These are phyloP conservation scores for Termitomyces bulborhizus DNA, from an alignment of 768 basidiomycete genomes.

Conservation along the genomic window DNA sequence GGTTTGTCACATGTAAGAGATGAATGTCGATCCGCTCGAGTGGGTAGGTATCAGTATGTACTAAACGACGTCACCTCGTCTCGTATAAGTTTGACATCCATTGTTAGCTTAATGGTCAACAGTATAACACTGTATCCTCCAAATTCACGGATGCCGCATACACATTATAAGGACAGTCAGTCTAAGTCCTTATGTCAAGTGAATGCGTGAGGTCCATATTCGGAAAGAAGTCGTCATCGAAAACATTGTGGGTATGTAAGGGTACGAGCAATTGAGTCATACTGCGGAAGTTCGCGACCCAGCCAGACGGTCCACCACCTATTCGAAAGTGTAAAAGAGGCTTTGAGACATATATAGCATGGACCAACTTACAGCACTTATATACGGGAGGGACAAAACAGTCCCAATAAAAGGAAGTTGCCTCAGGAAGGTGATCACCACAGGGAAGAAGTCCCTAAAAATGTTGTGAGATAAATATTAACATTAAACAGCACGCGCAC, in stretches of 20 bases:
- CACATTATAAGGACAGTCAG: not conserved
- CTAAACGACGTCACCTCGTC: not conserved
- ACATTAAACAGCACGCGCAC: conserved; percentile 34
- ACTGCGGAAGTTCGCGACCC: conserved; percentile 75
- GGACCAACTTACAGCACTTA: conserved; percentile 62
- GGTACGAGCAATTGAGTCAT: conserved; percentile 24
- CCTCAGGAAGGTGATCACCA: conserved; percentile 92
- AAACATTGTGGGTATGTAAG: conserved; percentile 4
- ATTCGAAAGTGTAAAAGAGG: not conserved
- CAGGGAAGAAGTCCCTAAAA: conserved; percentile 95
- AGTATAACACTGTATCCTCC: not conserved
- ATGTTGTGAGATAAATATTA: conserved; percentile 3
- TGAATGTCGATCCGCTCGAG: too few relatives aligned
- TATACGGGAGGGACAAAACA: conserved; percentile 79
- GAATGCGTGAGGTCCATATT: not conserved
- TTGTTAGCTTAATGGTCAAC: not conserved
- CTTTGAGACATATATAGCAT: not conserved
- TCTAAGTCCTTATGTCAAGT: not conserved
- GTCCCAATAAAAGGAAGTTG: conserved; percentile 92
- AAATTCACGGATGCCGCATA: not conserved
- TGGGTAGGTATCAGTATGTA: too few relatives aligned
- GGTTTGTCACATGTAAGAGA: not conserved
- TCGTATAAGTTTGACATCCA: not conserved
- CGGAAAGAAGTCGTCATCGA: not conserved
- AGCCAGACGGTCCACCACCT: conserved; percentile 77